Evolutionary conservation across 2,329 filamentous ascomycete species (phyloP).

Genomic region (Domatiomyces catenatus): DNA sequence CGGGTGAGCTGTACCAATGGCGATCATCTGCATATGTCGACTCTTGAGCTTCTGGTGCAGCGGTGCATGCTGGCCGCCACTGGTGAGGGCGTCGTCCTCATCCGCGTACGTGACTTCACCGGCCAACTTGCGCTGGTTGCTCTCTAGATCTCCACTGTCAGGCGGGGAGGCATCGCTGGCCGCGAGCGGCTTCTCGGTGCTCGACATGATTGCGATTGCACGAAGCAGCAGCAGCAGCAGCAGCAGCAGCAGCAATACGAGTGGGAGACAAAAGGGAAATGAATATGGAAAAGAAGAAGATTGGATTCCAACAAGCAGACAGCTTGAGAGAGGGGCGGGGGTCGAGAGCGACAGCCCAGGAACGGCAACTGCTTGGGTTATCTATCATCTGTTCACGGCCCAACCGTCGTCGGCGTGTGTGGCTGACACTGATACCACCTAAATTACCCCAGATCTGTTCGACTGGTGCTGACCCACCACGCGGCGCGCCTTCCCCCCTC

Average conservation of each 20-base stretch:
- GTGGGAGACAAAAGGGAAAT: neutral
- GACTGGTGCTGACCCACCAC: no score
- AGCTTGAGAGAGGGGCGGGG: neutral
- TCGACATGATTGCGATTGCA: neutral
- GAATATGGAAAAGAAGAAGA: neutral
- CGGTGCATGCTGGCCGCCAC: slow-evolving; percentile 8
- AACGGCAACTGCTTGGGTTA: neutral
- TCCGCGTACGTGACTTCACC: slow-evolving; percentile 8
- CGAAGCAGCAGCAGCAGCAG: neutral
- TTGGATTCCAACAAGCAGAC: neutral
- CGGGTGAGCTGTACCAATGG: slow-evolving; percentile 12
- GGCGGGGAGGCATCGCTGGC: slow-evolving; percentile 2
- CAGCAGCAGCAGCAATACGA: neutral
- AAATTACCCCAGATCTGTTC: neutral
- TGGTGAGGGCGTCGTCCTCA: slow-evolving; percentile 3
- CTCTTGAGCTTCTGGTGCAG: slow-evolving; percentile 13
- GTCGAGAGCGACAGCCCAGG: no score
- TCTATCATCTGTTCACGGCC: neutral
- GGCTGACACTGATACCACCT: neutral
- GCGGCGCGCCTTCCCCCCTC: no score
- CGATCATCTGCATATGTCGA: slow-evolving; percentile 19
- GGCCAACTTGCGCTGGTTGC: slow-evolving; percentile 6
- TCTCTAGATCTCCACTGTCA: slow-evolving; percentile 6
- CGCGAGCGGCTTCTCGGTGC: slow-evolving; percentile 2
- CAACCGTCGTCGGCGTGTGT: neutral